Percentiles rank a stretch among this genome's conserved stretches.
These are phyloP conservation scores for Puccinia horiana DNA, from an alignment of 1,284 basidiomycete species.

Conservation along the genomic window DNA sequence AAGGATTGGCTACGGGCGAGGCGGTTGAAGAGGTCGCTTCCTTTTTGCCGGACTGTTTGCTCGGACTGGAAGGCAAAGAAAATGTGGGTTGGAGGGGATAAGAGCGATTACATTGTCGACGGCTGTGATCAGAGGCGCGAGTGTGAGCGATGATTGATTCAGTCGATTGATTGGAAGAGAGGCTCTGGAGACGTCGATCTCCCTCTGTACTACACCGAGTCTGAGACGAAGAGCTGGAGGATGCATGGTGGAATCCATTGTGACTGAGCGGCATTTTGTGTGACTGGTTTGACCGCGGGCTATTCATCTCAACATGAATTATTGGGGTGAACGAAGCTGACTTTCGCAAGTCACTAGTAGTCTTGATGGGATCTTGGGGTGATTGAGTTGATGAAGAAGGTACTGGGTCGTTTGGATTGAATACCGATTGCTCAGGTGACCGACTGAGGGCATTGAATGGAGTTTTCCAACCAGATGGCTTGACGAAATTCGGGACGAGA, in stretches of 20 bases:
- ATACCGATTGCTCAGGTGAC: conserved; percentile 26
- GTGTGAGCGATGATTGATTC: conserved; percentile 44
- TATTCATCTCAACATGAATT: background rate
- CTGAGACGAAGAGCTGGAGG: conserved; percentile 9
- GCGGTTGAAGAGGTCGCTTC: background rate
- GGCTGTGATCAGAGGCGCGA: conserved; percentile 37
- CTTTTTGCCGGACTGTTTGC: background rate
- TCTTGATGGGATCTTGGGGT: background rate
- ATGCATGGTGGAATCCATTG: background rate
- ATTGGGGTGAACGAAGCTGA: conserved; percentile 31
- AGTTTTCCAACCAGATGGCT: conserved; percentile 41
- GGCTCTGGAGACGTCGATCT: conserved; percentile 1
- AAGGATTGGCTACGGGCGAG: background rate
- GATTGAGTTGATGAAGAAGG: background rate
- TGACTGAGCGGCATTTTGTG: background rate
- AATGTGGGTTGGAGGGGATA: conserved; percentile 35
- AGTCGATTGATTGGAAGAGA: conserved; percentile 5
- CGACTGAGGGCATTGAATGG: conserved; percentile 39
- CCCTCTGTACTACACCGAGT: background rate
- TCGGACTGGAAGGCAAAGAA: background rate
- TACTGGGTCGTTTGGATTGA: background rate
- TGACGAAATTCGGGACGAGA: conserved; percentile 47
- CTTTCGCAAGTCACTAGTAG: conserved; percentile 5
- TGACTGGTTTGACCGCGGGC: background rate
- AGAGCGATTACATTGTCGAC: conserved; percentile 21